Evolutionary conservation across 2,329 filamentous ascomycete species (phyloP).

Genomic region (Hypoxylon sp.): DNA sequence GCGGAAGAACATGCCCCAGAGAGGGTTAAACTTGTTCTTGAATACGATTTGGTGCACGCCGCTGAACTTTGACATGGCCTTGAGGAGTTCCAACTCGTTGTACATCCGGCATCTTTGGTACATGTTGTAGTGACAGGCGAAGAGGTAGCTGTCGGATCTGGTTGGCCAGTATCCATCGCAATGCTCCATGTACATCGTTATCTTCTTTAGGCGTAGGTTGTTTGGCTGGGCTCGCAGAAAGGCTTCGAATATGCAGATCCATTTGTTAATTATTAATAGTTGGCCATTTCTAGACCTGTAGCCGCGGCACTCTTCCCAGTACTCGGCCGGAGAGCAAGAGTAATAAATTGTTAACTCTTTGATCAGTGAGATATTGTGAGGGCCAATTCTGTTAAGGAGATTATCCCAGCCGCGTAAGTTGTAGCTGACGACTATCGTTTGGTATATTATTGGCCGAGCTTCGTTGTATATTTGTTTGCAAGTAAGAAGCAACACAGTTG

Average conservation of each 20-base stretch:
- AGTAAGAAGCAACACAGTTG: background rate
- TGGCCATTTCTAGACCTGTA: background rate
- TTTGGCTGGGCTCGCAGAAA: background rate
- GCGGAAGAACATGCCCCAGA: conserved; percentile 6
- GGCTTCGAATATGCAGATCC: background rate
- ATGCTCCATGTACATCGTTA: background rate
- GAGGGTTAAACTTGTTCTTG: background rate
- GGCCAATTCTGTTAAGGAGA: conserved; percentile 1
- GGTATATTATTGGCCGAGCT: background rate
- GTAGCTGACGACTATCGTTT: background rate
- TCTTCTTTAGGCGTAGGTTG: background rate
- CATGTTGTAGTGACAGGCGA: no score
- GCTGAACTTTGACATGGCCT: background rate
- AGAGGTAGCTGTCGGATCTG: background rate
- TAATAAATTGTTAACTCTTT: background rate
- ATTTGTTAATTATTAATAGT: background rate
- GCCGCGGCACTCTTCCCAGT: background rate
- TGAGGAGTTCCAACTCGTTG: background rate
- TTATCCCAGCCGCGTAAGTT: background rate
- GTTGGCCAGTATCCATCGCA: background rate
- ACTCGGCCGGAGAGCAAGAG: background rate
- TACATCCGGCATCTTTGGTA: background rate
- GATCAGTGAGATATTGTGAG: background rate
- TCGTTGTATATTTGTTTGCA: conserved; percentile 16
- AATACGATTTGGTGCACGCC: background rate